Base-by-base conservation (phyloP, 2,329 filamentous ascomycete genomes). In the Cladophialophora chaetospira region DNA sequence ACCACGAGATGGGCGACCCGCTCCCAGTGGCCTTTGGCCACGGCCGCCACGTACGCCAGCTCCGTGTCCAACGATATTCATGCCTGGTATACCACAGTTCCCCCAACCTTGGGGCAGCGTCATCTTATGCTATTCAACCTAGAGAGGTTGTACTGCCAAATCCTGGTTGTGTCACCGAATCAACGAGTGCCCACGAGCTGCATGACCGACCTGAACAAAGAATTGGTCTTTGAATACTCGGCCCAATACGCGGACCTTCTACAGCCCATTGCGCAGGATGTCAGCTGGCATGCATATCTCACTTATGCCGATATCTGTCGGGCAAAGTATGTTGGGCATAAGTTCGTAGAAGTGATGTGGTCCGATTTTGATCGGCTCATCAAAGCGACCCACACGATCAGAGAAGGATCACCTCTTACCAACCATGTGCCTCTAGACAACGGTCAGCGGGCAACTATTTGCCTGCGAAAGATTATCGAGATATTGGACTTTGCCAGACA, bases 241-340 rank as follows among this genome's bases (percentile, higher is more conserved):
- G 85, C 93, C 63, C 82, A 87, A n/a, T 97, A 94, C 68, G 82
- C 94, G 46, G 82, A 88, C 57, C 83, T 85, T 58, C 84, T 96
- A 61, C 82, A 88, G 65, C 82, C 84, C 4, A 81, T 91, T 43
- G 80, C 88, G 21, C 80, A 81, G 55, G 79, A 82, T 63, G 71
- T 81, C 3, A 73, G 77, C 28, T 81, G 85, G 58, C 79, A 82
- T 13, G 82, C 87, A 3, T 88, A 93, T 49, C 84, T 94, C 66
- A 93, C 89, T 0, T 96, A 92, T 66, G 87, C 95, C 67, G 93
- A 97, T 69, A 89, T 91, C 1, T 81, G 96, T 67, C 85, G 92
- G 50, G 86, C 90, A 1, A 94, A 89, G 67, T 96, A 83, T 72
- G 82, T 84, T 1, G 81, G 80, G 13, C 75, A 76, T 42, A 79